These are phyloP conservation scores for Leucogyrophana mollusca DNA, from an alignment of 768 basidiomycete genomes.

Conservation along the genomic window DNA sequence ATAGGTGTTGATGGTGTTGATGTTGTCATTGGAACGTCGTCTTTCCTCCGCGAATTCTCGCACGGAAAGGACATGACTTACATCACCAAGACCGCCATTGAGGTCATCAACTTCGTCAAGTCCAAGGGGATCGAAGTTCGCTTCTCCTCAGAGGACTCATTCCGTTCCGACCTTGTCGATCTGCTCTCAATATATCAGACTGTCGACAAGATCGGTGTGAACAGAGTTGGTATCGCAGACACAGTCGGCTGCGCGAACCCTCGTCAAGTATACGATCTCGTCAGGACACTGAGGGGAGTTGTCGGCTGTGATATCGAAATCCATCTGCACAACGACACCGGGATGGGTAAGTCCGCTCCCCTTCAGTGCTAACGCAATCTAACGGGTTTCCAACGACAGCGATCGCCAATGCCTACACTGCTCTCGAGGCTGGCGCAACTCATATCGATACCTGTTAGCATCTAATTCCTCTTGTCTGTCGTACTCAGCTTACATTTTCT, in stretches of 20 bases:
- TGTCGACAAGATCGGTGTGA: constrained; percentile 98
- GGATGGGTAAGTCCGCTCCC: constrained; percentile 64
- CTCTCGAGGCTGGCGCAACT: constrained; percentile 97
- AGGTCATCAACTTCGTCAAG: constrained; percentile 99
- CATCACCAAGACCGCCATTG: constrained; percentile 98
- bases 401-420: constrained; percentile 97
- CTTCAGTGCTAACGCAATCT: constrained; percentile 1
- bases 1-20: constrained; percentile 97
- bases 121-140: constrained; percentile 99
- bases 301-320: constrained; percentile 98
- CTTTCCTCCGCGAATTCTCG: constrained; percentile 98
- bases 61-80: constrained; percentile 99
- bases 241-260: constrained; percentile 99
- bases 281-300: constrained; percentile 92
- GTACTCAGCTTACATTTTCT: constrained; percentile 1
- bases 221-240: constrained; percentile 98
- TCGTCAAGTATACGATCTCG: constrained; percentile 96
- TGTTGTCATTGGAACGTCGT: constrained; percentile 98
- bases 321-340: constrained; percentile 98
- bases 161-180: constrained; percentile 99
- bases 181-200: constrained; percentile 98
- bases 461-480: neutral
- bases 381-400: constrained; percentile 42
- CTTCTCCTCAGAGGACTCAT: constrained; percentile 99
- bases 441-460: constrained; percentile 94